These are phyloP conservation scores for Xylariaceae sp. DNA, from an alignment of 2,329 filamentous ascomycete genomes.

Conservation along the genomic window DNA sequence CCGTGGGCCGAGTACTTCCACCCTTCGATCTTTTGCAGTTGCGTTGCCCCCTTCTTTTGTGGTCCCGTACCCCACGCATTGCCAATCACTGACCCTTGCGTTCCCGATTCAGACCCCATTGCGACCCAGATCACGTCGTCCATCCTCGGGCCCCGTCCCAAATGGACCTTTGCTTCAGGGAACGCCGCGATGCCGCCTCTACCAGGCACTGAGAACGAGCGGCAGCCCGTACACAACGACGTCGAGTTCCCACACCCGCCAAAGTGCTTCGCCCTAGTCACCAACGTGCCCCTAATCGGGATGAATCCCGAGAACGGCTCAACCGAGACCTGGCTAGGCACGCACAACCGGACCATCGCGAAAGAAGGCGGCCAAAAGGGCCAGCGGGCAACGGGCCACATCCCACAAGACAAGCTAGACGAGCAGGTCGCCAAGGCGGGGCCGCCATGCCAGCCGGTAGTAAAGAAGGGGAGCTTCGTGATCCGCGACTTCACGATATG, in stretches of 20 bases:
- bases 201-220: slow-evolving; percentile 36
- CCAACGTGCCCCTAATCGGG: slow-evolving; percentile 50
- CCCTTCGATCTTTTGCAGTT: slow-evolving; percentile 51
- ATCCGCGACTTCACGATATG: slow-evolving; percentile 58
- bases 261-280: slow-evolving; percentile 52
- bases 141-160: slow-evolving; percentile 51
- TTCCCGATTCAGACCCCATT: slow-evolving; percentile 42
- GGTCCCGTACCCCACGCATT: not conserved
- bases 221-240: slow-evolving; percentile 57
- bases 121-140: slow-evolving; percentile 53
- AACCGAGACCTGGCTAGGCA: slow-evolving; percentile 57
- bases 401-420: slow-evolving; percentile 41
- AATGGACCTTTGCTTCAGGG: slow-evolving; percentile 55
- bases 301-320: slow-evolving; percentile 51
- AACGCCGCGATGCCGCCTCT: slow-evolving; percentile 54
- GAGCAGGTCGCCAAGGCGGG: slow-evolving; percentile 34
- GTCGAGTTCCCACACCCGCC: slow-evolving; percentile 54
- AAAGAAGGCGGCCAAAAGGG: slow-evolving; percentile 46
- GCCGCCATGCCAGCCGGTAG: slow-evolving; percentile 47
- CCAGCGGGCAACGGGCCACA: slow-evolving; percentile 49
- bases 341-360: slow-evolving; percentile 39
- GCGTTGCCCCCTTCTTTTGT: not conserved
- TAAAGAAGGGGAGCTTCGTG: slow-evolving; percentile 53
- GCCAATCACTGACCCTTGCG: slow-evolving; percentile 14
- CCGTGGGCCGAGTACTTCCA: slow-evolving; percentile 47